Conservation (phyloP, 257 asterid genomes). For the Scutellaria barbata region DNA sequence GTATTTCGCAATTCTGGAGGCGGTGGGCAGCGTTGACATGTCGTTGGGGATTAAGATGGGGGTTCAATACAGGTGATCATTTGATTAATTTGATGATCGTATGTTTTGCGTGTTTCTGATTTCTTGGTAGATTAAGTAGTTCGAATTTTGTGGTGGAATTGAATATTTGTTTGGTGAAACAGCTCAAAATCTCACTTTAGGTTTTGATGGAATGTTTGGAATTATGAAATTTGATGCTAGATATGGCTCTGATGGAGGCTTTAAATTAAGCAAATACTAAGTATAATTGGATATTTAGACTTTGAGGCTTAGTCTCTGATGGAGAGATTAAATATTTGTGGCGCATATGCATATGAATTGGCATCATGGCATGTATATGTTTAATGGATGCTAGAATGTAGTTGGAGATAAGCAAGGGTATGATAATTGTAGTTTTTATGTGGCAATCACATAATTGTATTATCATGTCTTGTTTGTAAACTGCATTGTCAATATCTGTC, state of each 20-base stretch:
- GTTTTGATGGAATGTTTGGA: neutral
- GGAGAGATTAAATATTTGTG: neutral
- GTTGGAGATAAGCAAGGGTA: neutral
- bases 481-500: neutral
- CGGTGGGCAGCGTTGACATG: conserved; percentile 95
- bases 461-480: conserved; percentile 3
- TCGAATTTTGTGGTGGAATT: neutral
- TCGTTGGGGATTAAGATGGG: conserved; percentile 95
- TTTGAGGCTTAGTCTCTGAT: conserved; percentile 1
- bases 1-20: conserved; percentile 88
- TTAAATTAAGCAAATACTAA: neutral
- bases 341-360: neutral
- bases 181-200: neutral
- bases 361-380: neutral
- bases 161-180: neutral
- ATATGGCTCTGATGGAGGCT: neutral
- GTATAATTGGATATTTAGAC: neutral
- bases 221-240: neutral
- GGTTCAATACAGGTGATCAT: conserved; percentile 85
- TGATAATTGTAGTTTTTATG: neutral
- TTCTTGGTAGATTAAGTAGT: conserved; percentile 2
- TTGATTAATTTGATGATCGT: conserved; percentile 3
- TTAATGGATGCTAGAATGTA: conserved; percentile 3
- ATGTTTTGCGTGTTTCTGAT: neutral
- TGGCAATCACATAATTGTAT: neutral